Evolutionary conservation across 2,329 filamentous ascomycete genomes (phyloP), one percentile per base, ranked within the genome.

Genomic region (Purpureocillium takamizusanense): DNA sequence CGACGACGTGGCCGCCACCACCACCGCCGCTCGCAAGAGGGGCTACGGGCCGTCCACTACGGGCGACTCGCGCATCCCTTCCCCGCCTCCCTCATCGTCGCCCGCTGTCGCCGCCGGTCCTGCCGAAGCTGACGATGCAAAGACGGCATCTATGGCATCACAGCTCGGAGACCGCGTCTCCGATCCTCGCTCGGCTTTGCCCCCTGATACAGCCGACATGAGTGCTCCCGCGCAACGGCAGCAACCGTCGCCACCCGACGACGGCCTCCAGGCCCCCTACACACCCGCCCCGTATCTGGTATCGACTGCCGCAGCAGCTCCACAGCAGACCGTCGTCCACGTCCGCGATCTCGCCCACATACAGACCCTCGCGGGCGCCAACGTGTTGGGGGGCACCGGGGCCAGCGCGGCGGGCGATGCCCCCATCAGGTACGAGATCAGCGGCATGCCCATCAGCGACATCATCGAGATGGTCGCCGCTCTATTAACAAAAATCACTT

Each of bases 401-500:
- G 49, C 71, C 46, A 65, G 73, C 51, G 67, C 66, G 40, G 60
- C 69, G 40, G 70, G 69, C 46, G 73, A 69, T 43, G 64, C 67
- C 11, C 70, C 70, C 46, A 74, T 73, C 63, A 78, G 78, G 56
- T 98, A 95, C 59, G 92, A 97, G 61, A 95, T 98, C 51, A 95
- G 89, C 63, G 85, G 79, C 38, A 97, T 98, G 90, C 92, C 92
- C 37, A 94, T 97, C 39, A 80, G 83, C 47, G 90, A 98, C 56
- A 86, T 98, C 50, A 98, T 98, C 56, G 90, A 97, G 62, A 97
- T 98, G 92, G 92, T 98, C 4, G 92, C 92, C 4, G 92, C 89
- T 7, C 74, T 98, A 17, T 70, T 98, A 45, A 95, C 90, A 40
- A 97, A 97, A 61, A 98, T 98, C 51, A 97, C 92, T 6, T 87